Conservation (phyloP, 208 protist species). For the Strigomonas galati region DNA sequence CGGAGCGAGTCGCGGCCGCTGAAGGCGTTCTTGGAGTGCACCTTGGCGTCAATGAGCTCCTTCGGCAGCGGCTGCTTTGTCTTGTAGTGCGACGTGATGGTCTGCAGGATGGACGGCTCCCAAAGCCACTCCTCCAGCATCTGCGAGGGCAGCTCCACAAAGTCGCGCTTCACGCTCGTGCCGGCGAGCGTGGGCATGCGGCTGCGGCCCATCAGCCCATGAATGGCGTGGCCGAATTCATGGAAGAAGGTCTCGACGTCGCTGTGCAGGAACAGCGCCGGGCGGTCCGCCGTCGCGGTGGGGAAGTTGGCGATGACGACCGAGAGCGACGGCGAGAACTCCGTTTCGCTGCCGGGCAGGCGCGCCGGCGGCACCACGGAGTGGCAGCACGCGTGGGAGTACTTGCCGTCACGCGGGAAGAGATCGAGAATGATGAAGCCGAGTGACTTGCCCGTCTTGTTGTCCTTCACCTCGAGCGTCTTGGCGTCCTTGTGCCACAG, state of each 20-base stretch:
- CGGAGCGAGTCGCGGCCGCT: slow-evolving; percentile 61
- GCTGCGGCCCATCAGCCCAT: slow-evolving; percentile 71
- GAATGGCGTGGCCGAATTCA: slow-evolving; percentile 88
- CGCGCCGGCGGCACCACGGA: slow-evolving; percentile 70
- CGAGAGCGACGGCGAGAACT: slow-evolving; percentile 67
- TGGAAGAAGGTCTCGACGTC: slow-evolving; percentile 90
- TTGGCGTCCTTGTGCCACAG: slow-evolving; percentile 69
- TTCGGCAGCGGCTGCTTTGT: slow-evolving; percentile 64
- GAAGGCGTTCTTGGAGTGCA: slow-evolving; percentile 77
- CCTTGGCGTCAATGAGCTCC: slow-evolving; percentile 68
- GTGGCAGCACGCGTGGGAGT: slow-evolving; percentile 78
- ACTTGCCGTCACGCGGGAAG: slow-evolving; percentile 87
- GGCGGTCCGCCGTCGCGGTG: slow-evolving; percentile 54
- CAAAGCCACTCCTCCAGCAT: slow-evolving; percentile 91
- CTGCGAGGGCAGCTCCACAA: slow-evolving; percentile 89
- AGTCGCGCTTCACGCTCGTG: slow-evolving; percentile 79
- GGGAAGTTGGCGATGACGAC: slow-evolving; percentile 86
- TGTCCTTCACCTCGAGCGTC: slow-evolving; percentile 72
- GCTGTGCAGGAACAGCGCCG: slow-evolving; percentile 70
- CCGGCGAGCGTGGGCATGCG: slow-evolving; percentile 77
- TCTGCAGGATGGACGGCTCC: slow-evolving; percentile 73
- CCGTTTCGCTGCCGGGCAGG: slow-evolving; percentile 32
- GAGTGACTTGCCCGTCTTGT: slow-evolving; percentile 44
- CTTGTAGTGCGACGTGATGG: slow-evolving; percentile 81
- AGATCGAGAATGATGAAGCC: slow-evolving; percentile 83